Base-by-base conservation (phyloP, 768 basidiomycete genomes). In the Lanmaoa pseudosensibilis region DNA sequence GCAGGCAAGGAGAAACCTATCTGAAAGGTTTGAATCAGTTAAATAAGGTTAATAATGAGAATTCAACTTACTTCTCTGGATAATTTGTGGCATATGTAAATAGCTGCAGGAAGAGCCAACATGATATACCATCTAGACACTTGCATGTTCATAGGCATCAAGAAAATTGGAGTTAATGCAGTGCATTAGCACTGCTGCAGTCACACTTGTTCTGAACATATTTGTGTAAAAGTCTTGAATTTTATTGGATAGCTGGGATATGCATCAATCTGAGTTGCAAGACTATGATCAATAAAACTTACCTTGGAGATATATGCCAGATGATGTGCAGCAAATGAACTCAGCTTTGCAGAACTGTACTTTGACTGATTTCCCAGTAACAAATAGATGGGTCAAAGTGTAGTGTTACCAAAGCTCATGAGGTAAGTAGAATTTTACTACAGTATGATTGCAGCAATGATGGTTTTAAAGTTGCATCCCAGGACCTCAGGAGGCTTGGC, bases 381-480 rank as follows among this genome's bases (percentile, higher is more conserved):
- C 15, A 64, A 0, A 3, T 64, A 68, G 0, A 65, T 18, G 0
- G 59, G 65, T 64, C 67, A 68, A 0, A 65, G 9, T 0, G 36
- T 32, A 1, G 61, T 55, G n/a, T 40, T 52, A 0, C 69, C 57
- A 19, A 71, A 69, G 3, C 48, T 51, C 1, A 69, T 50, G 0
- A 69, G 61, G n/a, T 71, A 63, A 0, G 68, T 71, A 0, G 50
- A 62, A 25, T 71, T 56, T 0, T 61, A 71, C 59, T 68, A 72
- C 1, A 72, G 32, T 63, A 71, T 71, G 18, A 70, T 30, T 0
- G 56, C 33, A 0, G 56, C 58, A 9, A 70, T 30, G 0, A 61
- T 52, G 0, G 50, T 38, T 8, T 56, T 43, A 7, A 52, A 2
- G 19, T 0, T 51, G 16, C 43, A 53, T 15, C 52, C 43, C 6